Percentiles rank a stretch among this genome's conserved stretches.
These are phyloP conservation scores for Selaginella moellendorffii DNA, from an alignment of 75 land plant genomes.

Conservation along the genomic window DNA sequence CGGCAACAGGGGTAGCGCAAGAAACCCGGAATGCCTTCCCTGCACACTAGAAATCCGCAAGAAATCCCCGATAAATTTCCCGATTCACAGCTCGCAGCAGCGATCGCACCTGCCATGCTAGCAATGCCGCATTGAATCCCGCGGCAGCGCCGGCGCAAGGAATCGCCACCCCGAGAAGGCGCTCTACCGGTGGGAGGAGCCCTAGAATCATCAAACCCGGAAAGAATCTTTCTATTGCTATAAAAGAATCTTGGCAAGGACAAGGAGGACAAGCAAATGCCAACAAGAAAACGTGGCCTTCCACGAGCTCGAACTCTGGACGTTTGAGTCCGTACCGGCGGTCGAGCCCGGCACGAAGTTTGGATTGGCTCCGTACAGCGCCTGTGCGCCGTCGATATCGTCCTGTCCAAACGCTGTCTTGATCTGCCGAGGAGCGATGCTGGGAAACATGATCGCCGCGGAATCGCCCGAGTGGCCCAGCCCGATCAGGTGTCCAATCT, in stretches of 20 bases:
- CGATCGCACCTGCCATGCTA: neutral
- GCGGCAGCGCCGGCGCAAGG: neutral
- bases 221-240: neutral
- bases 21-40: constrained; percentile 12
- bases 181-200: neutral
- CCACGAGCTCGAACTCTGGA: neutral
- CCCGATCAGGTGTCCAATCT: constrained; percentile 71
- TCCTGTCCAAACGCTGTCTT: constrained; percentile 37
- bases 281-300: no score
- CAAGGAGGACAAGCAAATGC: no score
- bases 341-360: neutral
- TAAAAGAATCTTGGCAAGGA: no score
- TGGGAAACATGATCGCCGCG: constrained; percentile 62
- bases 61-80: neutral
- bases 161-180: neutral
- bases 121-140: neutral
- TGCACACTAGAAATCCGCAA: constrained; percentile 5
- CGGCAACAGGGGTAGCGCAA: constrained; percentile 15
- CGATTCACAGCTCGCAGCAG: neutral
- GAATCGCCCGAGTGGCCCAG: constrained; percentile 37
- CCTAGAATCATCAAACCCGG: neutral
- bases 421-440: constrained; percentile 22
- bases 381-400: constrained; percentile 47
- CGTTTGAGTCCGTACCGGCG: neutral
- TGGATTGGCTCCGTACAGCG: constrained; percentile 36